Evolutionary conservation across 2,329 filamentous ascomycete genomes (phyloP), one percentile per base, ranked within the genome.

Genomic region (Fusarium sp.): DNA sequence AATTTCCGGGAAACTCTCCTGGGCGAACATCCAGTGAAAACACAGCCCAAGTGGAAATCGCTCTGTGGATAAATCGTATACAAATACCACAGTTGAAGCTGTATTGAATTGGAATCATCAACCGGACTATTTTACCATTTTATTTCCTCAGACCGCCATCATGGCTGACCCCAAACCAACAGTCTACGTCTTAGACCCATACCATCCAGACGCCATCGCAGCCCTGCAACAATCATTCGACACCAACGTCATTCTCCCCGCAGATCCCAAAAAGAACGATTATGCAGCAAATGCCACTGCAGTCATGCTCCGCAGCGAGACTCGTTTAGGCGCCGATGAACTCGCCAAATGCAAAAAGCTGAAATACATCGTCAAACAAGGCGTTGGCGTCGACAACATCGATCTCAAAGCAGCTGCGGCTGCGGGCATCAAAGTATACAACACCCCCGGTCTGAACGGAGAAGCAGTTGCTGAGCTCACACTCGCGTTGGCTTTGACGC

Each of bases 41-140:
- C 4, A 36, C 6, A 1, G 4, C 7, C 4, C 12, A n/a, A 17
- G 1, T 7, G 8, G 1, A 3, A 0, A 4, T 8, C 15, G 3
- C 5, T 14, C 3, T 31, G 5, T 3, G 0, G 18, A 29, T 15
- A 29, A 41, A 8, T 41, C 7, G 8, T 14, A 8, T 42, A 42
- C 0, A 5, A 22, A 22, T 14, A 4, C 13, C 14, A 22, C 5
- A 22, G 5, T 27, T 27, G 27, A 27, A 2, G 27, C 6, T 27
- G 5, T 6, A 27, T 27, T 27, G 27, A 27, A 7, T 7, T 27
- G 27, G 6, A 27, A 6, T 27, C 2, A 27, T 6, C 27, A 27
- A 27, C 5, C 27, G 27, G 27, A 27, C 27, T 27, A 6, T 2
- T 27, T 27, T 27, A 27, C 27, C 27, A 27, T 27, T 27, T 27